Conservation (phyloP, 257 asterid genomes). For the Solanum corneliomulleri region DNA sequence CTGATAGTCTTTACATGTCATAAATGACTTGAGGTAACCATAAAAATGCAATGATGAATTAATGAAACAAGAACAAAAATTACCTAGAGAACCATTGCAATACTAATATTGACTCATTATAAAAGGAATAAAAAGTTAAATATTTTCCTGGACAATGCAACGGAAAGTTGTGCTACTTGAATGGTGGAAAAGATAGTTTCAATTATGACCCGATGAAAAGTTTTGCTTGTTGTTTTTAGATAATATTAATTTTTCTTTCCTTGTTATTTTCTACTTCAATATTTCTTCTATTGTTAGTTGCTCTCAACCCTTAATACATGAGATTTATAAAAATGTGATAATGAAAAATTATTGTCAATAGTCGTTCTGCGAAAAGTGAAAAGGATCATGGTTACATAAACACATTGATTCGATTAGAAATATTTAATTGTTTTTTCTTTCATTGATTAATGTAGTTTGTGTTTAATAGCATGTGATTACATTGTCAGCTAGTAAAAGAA, state of each 20-base stretch:
- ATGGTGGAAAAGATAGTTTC: not conserved
- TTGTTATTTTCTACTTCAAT: not conserved
- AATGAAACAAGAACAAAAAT: no score
- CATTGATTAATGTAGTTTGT: no score
- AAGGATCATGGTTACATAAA: not conserved
- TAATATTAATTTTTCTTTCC: no score
- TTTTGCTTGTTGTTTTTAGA: not conserved
- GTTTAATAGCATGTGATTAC: no score
- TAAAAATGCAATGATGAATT: no score
- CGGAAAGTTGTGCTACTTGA: not conserved
- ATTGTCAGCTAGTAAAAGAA: no score
- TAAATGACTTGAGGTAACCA: no score
- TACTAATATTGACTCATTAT: not conserved
- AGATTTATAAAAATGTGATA: not conserved
- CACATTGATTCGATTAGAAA: no score
- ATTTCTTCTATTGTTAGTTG: not conserved
- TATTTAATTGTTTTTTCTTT: no score
- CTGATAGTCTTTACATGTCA: no score
- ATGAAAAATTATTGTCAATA: not conserved
- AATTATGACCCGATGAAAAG: not conserved
- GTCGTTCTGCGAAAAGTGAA: not conserved
- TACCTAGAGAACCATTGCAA: no score
- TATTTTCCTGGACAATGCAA: not conserved
- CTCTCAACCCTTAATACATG: no score
- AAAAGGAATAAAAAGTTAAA: not conserved